A percentile compares a stretch with the other conserved stretches of the same genome.
These are phyloP conservation scores for Annulohypoxylon bovei DNA, from an alignment of 495 filamentous ascomycete species.

Conservation along the genomic window DNA sequence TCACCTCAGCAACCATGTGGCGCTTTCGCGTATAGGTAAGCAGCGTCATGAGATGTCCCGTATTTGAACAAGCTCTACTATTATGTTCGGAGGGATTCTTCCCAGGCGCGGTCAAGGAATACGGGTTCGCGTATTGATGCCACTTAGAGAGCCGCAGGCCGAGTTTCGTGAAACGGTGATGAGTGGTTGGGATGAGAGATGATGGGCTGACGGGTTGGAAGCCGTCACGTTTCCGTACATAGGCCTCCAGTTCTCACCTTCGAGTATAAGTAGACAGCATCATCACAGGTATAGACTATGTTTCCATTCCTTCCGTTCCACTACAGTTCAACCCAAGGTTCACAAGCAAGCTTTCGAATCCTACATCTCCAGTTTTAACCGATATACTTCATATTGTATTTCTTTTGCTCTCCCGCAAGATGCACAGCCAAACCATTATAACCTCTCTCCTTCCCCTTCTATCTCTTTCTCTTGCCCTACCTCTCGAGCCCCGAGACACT, in stretches of 20 bases:
- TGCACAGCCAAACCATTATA: slow-evolving; percentile 18
- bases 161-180: background rate
- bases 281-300: background rate
- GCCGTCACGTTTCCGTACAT: background rate
- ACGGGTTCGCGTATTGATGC: slow-evolving; percentile 23
- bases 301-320: background rate
- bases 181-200: background rate
- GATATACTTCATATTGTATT: background rate
- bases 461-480: slow-evolving; percentile 30
- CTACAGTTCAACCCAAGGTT: background rate
- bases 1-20: slow-evolving; percentile 21
- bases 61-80: slow-evolving; percentile 5
- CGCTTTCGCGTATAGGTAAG: slow-evolving; percentile 14
- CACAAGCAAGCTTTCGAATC: background rate
- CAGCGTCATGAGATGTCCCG: slow-evolving; percentile 17
- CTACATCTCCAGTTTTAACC: background rate
- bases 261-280: slow-evolving; percentile 22
- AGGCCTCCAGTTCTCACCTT: slow-evolving; percentile 1
- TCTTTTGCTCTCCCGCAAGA: slow-evolving; percentile 3
- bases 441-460: slow-evolving; percentile 30
- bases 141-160: background rate
- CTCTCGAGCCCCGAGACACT: slow-evolving; percentile 28
- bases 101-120: background rate
- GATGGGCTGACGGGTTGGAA: slow-evolving; percentile 8
- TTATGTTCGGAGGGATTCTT: background rate